phyloP scores from a whole-genome alignment of 1,139 yeast species.

The Hansenula sp. region DNA sequence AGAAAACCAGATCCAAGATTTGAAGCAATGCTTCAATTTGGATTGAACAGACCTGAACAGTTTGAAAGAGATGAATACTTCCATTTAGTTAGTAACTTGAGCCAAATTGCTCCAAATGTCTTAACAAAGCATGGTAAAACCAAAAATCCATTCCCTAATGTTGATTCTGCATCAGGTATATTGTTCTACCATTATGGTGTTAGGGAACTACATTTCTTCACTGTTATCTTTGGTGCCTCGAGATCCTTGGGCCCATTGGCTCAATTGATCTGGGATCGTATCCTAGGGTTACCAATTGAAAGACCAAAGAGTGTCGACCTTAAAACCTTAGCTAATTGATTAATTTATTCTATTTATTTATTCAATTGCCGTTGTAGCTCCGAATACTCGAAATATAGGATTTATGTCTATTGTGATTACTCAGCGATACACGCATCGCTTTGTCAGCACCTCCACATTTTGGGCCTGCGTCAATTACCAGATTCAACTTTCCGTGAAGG shows the following conservation, averaged over 20 bases:
- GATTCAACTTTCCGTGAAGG: too few species aligned
- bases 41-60: slow-evolving; percentile 25
- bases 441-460: not conserved
- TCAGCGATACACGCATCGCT: not conserved
- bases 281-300: slow-evolving; percentile 56
- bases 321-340: slow-evolving; percentile 9
- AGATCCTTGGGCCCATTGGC: slow-evolving; percentile 55
- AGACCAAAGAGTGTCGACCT: slow-evolving; percentile 46
- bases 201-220: slow-evolving; percentile 49
- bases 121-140: slow-evolving; percentile 56
- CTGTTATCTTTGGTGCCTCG: slow-evolving; percentile 57
- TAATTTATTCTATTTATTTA: not conserved
- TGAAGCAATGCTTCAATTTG: slow-evolving; percentile 33
- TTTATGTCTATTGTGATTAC: not conserved
- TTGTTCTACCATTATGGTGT: slow-evolving; percentile 56
- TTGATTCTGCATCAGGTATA: slow-evolving; percentile 56
- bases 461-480: too few species aligned
- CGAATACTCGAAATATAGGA: not conserved
- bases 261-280: slow-evolving; percentile 58
- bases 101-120: slow-evolving; percentile 50
- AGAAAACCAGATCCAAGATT: slow-evolving; percentile 41
- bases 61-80: slow-evolving; percentile 28
- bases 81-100: slow-evolving; percentile 28
- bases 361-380: not conserved
- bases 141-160: slow-evolving; percentile 63